Evolutionary conservation across 345 rosid genomes (phyloP).

Genomic region (rapeseed (Brassica napus)): DNA sequence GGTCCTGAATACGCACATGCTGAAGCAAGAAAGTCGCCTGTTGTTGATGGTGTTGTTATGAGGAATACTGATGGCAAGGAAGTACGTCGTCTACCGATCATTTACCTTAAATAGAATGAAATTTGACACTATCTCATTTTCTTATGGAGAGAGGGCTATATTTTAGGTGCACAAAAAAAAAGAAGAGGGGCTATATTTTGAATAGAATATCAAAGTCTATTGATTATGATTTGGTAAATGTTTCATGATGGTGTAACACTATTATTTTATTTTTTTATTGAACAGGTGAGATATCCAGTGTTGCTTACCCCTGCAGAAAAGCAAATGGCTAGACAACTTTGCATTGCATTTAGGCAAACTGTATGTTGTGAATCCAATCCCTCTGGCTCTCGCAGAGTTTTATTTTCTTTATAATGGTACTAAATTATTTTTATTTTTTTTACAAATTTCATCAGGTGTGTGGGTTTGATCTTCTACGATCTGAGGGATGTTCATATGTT

Average conservation of each 20-base stretch:
- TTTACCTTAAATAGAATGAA: not conserved
- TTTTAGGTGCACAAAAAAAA: no score
- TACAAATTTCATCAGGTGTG: constrained; percentile 79
- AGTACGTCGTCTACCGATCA: constrained; percentile 41
- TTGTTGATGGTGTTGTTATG: constrained; percentile 99
- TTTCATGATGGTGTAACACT: not conserved
- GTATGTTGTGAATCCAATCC: constrained; percentile 48
- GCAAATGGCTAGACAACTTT: constrained; percentile 98
- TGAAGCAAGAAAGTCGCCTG: constrained; percentile 99
- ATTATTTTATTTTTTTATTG: constrained; percentile 22
- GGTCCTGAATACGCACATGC: constrained; percentile 99
- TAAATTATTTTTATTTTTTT: not conserved
- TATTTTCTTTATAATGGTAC: not conserved
- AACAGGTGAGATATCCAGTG: constrained; percentile 89
- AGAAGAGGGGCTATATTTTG: no score
- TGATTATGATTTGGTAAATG: not conserved
- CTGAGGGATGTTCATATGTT: constrained; percentile 95
- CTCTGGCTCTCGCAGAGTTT: constrained; percentile 15
- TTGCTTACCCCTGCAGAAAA: constrained; percentile 90
- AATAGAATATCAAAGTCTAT: not conserved
- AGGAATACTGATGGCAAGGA: constrained; percentile 98
- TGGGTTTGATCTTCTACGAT: constrained; percentile 97
- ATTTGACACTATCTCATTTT: constrained; percentile 7
- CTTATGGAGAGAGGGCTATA: not conserved
- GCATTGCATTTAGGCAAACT: constrained; percentile 93